phyloP scores from a whole-genome alignment of 169 alveolate species.

The Plasmodium vivax region DNA sequence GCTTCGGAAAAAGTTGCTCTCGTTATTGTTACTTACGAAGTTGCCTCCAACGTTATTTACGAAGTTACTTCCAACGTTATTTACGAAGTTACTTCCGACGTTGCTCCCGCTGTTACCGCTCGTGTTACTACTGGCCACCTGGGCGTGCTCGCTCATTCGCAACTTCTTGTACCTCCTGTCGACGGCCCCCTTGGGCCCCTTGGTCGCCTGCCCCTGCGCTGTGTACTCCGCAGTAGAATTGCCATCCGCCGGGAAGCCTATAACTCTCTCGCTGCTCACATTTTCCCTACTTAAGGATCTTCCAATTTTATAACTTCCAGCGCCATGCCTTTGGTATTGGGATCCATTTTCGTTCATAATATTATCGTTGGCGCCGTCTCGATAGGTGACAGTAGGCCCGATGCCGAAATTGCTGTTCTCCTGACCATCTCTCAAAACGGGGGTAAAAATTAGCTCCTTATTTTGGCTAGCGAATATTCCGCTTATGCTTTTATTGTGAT shows the following conservation, averaged over 20 bases:
- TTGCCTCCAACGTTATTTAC: background rate
- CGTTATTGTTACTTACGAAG: background rate
- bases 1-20: background rate
- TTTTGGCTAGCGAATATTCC: background rate
- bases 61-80: background rate
- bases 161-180: background rate
- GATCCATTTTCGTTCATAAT: background rate
- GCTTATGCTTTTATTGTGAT: background rate
- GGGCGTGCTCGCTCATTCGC: background rate
- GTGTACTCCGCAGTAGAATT: background rate
- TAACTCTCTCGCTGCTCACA: background rate
- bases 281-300: background rate
- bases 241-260: background rate
- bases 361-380: background rate
- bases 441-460: background rate
- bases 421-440: background rate
- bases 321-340: background rate
- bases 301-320: background rate
- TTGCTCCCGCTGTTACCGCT: background rate
- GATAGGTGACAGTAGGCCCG: background rate
- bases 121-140: background rate
- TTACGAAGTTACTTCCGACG: background rate
- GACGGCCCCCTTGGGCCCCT: background rate
- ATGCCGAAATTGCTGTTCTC: background rate
- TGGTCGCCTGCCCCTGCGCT: background rate